A percentile compares a stretch with the other conserved stretches of the same genome.
These are phyloP conservation scores for Sextonia rubra DNA, from an alignment of 164 flowering plant genomes.

Conservation along the genomic window DNA sequence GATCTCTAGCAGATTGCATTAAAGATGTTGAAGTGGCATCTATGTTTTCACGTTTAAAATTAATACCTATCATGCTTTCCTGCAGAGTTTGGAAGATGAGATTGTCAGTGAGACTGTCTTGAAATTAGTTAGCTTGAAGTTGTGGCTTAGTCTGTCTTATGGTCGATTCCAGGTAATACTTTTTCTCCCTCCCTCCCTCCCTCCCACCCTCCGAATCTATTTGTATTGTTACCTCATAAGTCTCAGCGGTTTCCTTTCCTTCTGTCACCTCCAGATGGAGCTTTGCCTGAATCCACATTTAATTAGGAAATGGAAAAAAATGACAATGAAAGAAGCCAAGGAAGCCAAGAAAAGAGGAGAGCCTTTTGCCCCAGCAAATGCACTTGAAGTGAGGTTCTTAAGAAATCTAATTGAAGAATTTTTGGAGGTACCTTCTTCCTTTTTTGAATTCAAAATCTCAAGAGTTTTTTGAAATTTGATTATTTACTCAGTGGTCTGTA, in stretches of 20 bases:
- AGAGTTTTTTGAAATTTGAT: neutral
- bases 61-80: neutral
- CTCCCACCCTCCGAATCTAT: neutral
- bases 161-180: constrained; percentile 83
- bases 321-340: constrained; percentile 63
- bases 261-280: constrained; percentile 61
- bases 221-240: neutral
- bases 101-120: constrained; percentile 75
- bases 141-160: constrained; percentile 84
- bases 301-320: constrained; percentile 80
- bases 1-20: neutral
- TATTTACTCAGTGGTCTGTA: neutral
- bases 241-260: neutral
- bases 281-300: constrained; percentile 62
- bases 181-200: neutral
- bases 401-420: constrained; percentile 82
- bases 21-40: neutral
- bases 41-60: neutral
- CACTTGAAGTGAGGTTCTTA: constrained; percentile 73
- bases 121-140: constrained; percentile 67
- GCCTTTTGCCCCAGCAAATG: constrained; percentile 48
- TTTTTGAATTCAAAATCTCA: neutral
- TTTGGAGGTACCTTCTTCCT: constrained; percentile 49
- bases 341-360: constrained; percentile 57
- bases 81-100: constrained; percentile 97